Percentiles rank a stretch among this genome's conserved stretches.
Evolutionary conservation across 768 basidiomycete genomes (phyloP).

Genomic region (Tricholoma sp.): DNA sequence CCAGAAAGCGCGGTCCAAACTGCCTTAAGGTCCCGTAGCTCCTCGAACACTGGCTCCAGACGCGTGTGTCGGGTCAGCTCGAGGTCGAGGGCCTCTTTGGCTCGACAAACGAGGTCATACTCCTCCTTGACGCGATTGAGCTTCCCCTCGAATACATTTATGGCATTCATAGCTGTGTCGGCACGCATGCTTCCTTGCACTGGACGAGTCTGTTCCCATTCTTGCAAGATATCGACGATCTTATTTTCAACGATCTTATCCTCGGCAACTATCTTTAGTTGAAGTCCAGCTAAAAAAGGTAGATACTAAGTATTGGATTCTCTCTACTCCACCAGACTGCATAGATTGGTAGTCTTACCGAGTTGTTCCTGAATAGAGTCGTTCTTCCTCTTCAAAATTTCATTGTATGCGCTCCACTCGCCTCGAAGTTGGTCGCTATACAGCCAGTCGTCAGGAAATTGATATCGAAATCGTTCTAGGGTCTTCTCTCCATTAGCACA

Average conservation of each 20-base stretch:
- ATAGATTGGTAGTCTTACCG: conserved; percentile 43
- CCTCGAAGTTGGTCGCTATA: conserved; percentile 96
- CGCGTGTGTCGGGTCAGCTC: conserved; percentile 88
- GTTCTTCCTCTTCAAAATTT: conserved; percentile 96
- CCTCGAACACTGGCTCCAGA: conserved; percentile 91
- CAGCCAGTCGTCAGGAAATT: conserved; percentile 96
- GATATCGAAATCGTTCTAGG: conserved; percentile 92
- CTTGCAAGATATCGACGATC: conserved; percentile 82
- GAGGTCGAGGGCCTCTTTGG: conserved; percentile 95
- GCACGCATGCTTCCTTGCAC: conserved; percentile 96
- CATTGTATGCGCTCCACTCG: conserved; percentile 98
- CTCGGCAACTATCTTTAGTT: conserved; percentile 98
- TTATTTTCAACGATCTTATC: conserved; percentile 98
- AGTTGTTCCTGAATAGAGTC: conserved; percentile 98
- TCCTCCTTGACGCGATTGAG: conserved; percentile 88
- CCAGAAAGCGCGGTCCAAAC: conserved; percentile 99
- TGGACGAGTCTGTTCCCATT: conserved; percentile 96
- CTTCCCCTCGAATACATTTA: conserved; percentile 92
- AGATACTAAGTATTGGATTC: background rate
- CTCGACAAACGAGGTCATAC: conserved; percentile 90
- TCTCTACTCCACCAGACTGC: background rate
- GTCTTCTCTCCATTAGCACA: conserved; percentile 96
- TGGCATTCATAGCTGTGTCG: conserved; percentile 93
- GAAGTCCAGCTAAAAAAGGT: conserved; percentile 71
- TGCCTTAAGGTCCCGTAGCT: conserved; percentile 92